Evolutionary conservation across 1,284 basidiomycete species (phyloP), one percentile per base, ranked within the genome.

Genomic region (Ceratobasidium sp.): DNA sequence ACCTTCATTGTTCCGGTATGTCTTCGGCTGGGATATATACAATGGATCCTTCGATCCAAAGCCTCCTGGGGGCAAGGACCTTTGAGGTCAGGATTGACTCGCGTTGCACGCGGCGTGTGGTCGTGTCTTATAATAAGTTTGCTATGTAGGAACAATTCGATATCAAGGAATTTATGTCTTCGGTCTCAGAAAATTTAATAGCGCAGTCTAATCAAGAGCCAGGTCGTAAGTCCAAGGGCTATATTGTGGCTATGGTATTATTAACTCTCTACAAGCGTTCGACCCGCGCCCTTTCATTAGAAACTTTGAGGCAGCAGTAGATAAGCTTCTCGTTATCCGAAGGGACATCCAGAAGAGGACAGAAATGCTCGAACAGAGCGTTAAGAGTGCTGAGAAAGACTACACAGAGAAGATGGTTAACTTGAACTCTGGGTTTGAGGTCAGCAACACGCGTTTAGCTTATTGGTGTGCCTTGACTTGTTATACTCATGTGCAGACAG

Each of bases 321-420:
- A 98, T 81, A 88, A 87, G 72, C 87, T 99, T 38, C 91, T 98
- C 62, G 85, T 89, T 1, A 87, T 98, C 4, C 87, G 96, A 38
- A 91, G 91, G 77, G 92, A 97, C 82, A 92, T 98, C 4, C 92
- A 97, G 75, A 85, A 89, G 14, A 91, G 92, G 81, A 95, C 94
- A 0, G 92, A 95, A 79, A 91, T 93, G 78, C 91, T 98, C 83
- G 96, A 98, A 82, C 94, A 94, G 81, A 91, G 91, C 75, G 96
- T 98, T 16, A 87, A 93, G 62, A 88, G 93, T 0, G 91, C 96
- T 6, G 96, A 99, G 81, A 84, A 94, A 73, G 96, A 98, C 77
- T 99, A 99, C 80, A 93, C 94, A 1, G 93, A 92, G 83, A 94
- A 95, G 81, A 93, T 99, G 86, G 85, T 87, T 21, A 96, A 98